These are phyloP conservation scores for Aspergillus ochraceus DNA, from an alignment of 2,329 filamentous ascomycete genomes.

Conservation along the genomic window DNA sequence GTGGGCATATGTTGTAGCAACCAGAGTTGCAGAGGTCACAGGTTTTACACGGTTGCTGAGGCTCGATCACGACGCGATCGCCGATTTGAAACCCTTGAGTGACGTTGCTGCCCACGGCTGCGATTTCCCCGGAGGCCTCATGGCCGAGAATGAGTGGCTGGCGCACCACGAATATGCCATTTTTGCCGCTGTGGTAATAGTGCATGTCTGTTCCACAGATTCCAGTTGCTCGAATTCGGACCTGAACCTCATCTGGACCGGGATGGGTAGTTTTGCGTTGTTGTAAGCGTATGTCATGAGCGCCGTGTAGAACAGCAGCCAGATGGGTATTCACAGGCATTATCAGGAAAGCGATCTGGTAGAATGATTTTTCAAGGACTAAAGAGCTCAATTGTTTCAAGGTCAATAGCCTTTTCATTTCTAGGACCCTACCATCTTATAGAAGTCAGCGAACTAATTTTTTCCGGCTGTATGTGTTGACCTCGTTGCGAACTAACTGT, in stretches of 20 bases:
- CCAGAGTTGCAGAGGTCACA: not conserved
- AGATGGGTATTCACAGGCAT: not conserved
- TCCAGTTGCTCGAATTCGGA: conserved; percentile 59
- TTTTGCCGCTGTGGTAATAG: conserved; percentile 74
- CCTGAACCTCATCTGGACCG: conserved; percentile 52
- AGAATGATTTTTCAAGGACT: too few species aligned
- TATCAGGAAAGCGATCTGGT: not conserved
- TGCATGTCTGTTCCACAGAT: conserved; percentile 67
- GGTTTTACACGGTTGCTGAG: not conserved
- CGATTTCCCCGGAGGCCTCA: conserved; percentile 72
- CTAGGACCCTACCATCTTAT: too few species aligned
- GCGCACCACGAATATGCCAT: conserved; percentile 4
- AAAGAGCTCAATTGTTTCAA: too few species aligned
- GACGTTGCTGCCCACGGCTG: conserved; percentile 53
- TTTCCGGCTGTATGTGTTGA: not conserved
- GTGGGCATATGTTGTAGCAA: not conserved
- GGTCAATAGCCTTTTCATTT: too few species aligned
- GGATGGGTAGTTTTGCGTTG: not conserved
- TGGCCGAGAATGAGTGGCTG: conserved; percentile 63
- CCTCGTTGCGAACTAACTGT: too few species aligned
- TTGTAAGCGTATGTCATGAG: not conserved
- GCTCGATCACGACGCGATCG: not conserved
- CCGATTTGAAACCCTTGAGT: not conserved
- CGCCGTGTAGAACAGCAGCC: not conserved
- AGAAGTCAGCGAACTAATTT: not conserved